These are phyloP conservation scores for Lipomyces mesembrius DNA, from an alignment of 805 yeast species.

Conservation along the genomic window DNA sequence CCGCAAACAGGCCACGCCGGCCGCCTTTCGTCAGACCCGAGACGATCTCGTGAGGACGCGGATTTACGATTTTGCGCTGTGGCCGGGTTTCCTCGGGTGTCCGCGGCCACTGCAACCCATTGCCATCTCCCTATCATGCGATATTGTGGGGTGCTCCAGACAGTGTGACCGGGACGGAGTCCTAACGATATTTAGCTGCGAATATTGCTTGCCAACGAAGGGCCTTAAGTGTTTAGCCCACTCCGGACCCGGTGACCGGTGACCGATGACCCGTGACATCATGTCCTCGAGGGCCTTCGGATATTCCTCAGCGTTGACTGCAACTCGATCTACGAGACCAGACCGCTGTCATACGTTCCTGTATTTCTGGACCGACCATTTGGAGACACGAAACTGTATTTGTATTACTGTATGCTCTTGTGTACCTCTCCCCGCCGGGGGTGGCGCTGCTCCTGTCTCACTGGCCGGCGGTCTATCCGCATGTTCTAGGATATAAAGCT, in stretches of 20 bases:
- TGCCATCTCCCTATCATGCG: not conserved
- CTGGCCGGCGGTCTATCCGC: not conserved
- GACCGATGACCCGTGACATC: not conserved
- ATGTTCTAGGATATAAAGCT: not conserved
- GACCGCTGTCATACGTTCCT: not conserved
- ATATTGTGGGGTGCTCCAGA: too few relatives aligned
- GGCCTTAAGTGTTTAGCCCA: too few relatives aligned
- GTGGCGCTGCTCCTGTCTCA: not conserved
- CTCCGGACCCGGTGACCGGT: not conserved
- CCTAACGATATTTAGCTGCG: too few relatives aligned
- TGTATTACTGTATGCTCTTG: not conserved
- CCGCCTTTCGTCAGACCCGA: too few relatives aligned
- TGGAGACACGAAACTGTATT: not conserved
- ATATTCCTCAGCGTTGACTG: not conserved
- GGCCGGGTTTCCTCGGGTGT: too few relatives aligned
- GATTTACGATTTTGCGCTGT: too few relatives aligned
- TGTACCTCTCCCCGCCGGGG: not conserved
- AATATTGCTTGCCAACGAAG: too few relatives aligned
- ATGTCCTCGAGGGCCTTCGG: not conserved
- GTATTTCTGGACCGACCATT: not conserved
- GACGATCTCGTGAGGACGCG: too few relatives aligned
- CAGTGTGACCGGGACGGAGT: too few relatives aligned
- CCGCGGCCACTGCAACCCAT: too few relatives aligned
- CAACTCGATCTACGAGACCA: not conserved
- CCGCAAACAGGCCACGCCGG: too few relatives aligned